These are phyloP conservation scores for Exophiala sp. DNA, from an alignment of 2,329 filamentous ascomycete species.

Conservation along the genomic window DNA sequence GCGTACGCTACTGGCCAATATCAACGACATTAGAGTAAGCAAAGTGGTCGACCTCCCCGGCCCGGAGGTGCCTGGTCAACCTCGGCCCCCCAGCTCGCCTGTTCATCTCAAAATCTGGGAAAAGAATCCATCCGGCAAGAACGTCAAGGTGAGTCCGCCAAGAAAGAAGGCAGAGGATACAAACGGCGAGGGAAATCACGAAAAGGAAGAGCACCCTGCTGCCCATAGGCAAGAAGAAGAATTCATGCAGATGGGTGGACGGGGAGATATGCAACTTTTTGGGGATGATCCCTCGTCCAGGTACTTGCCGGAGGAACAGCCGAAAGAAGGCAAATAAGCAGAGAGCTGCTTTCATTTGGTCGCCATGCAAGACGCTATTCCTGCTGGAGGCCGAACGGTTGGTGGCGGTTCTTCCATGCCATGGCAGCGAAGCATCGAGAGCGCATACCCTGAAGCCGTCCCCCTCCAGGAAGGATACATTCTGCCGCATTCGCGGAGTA, in stretches of 20 bases:
- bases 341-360: neutral
- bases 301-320: conserved; percentile 31
- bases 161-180: conserved; percentile 6
- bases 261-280: conserved; percentile 74
- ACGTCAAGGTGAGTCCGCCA: conserved; percentile 31
- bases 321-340: conserved; percentile 13
- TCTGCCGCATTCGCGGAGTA: no score
- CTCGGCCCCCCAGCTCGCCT: conserved; percentile 6
- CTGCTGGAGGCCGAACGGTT: no score
- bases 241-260: conserved; percentile 79
- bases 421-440: no score
- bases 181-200: conserved; percentile 25
- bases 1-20: conserved; percentile 73
- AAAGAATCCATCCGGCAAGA: conserved; percentile 57
- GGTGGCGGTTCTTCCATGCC: no score
- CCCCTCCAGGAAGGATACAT: no score
- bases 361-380: neutral
- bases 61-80: conserved; percentile 9
- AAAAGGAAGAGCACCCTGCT: conserved; percentile 58
- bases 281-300: conserved; percentile 51
- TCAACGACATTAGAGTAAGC: conserved; percentile 67
- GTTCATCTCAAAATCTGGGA: conserved; percentile 65
- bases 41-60: conserved; percentile 47
- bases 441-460: no score
- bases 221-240: conserved; percentile 63